Evolutionary conservation across 495 filamentous ascomycete genomes (phyloP), one percentile per base, ranked within the genome.

Genomic region (Xylaria bambusicola): DNA sequence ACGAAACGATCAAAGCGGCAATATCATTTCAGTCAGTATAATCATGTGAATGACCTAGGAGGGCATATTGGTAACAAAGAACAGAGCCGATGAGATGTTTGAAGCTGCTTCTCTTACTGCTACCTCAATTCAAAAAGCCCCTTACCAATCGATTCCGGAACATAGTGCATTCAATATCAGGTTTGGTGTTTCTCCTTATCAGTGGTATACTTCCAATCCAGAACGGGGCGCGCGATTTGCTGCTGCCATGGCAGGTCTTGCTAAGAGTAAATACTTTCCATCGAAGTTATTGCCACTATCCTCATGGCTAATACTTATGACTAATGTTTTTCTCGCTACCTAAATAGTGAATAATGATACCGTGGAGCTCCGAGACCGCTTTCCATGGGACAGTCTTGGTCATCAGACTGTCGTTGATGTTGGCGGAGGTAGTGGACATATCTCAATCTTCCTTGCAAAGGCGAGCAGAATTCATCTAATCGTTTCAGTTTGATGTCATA

Each of bases 71-170:
- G n/a, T n/a, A n/a, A n/a, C n/a, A n/a, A n/a, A 3, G 2, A 31
- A 17, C 29, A 61, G 52, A 44, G 40, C 67, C 3, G 71, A 73
- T 58, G 71, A 73, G 47, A 64, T 71, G 62, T 62, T 69, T 13
- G 49, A 66, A 52, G 68, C 68, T 2, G 56, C 71, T n/a, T 52
- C 68, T 7, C 42, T 60, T 4, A 59, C 55, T 0, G 47, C 49
- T 20, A 42, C 18, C 23, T 42, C 17, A 26, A 26, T 73, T 41
- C 23, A 44, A 20, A 36, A 26, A 26, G 15, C 18, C 6, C 63
- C 68, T 17, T 52, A 60, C 36, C 36, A 23, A 3, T 49, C 51
- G 17, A 40, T 55, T 6, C 42, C 50, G 2, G 41, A 17, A 8
- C 8, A 61, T 41, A 58, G 20, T 24, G 66, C 70, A 10, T 73